Evolutionary conservation across 768 basidiomycete species (phyloP).

Genomic region (Suillus subalutaceus): DNA sequence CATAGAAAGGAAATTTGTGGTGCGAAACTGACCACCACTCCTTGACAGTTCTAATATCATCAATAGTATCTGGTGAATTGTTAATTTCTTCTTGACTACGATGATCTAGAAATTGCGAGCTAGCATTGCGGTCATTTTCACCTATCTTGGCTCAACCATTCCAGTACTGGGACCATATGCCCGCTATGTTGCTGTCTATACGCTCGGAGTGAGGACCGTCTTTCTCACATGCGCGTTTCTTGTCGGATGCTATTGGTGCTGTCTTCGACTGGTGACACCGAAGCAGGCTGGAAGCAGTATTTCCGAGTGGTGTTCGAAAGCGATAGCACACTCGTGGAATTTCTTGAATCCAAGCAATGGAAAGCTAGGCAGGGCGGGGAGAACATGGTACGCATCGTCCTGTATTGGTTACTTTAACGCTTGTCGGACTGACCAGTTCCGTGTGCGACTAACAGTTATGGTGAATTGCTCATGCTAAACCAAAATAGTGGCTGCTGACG

Average conservation of each 20-base stretch:
- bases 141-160: neutral
- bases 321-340: fast-evolving
- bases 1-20: neutral
- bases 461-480: neutral
- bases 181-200: neutral
- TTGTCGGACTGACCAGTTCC: neutral
- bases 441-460: neutral
- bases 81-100: neutral
- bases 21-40: neutral
- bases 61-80: neutral
- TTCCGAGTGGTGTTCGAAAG: neutral
- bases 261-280: neutral
- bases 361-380: neutral
- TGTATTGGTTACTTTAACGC: neutral
- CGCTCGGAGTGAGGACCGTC: neutral
- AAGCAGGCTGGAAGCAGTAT: neutral
- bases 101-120: neutral
- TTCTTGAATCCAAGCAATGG: neutral
- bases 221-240: neutral
- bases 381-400: neutral
- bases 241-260: neutral
- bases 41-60: neutral
- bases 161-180: neutral
- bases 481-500: neutral
- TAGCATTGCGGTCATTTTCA: neutral